These are phyloP conservation scores for Hemisphaericaspora xylanilytica DNA, from an alignment of 1,139 yeast species.

Conservation along the genomic window DNA sequence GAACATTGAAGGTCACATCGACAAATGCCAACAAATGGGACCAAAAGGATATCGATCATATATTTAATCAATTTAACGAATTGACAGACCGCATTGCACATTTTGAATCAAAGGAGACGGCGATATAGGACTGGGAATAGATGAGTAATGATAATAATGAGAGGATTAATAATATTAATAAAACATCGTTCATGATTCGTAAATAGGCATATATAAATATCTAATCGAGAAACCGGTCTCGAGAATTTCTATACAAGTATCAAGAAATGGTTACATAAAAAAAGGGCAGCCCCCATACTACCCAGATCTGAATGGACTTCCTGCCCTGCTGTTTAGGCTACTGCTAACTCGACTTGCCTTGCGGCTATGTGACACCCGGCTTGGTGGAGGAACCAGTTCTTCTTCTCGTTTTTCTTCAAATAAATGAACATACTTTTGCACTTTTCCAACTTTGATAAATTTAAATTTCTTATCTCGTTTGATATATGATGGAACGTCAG, in stretches of 20 bases:
- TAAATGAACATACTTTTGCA: slow-evolving; percentile 45
- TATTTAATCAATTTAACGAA: slow-evolving; percentile 39
- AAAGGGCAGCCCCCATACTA: too few relatives aligned
- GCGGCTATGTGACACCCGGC: slow-evolving; percentile 5
- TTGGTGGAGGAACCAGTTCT: slow-evolving; percentile 4
- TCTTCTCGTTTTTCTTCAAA: slow-evolving; percentile 36
- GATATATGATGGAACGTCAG: slow-evolving; percentile 38
- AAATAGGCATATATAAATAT: neutral
- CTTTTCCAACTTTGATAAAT: slow-evolving; percentile 49
- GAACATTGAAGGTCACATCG: slow-evolving; percentile 42
- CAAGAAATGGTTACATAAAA: too few relatives aligned
- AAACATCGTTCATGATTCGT: neutral
- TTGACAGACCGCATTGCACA: slow-evolving; percentile 40
- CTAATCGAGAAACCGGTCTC: neutral
- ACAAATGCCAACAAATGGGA: slow-evolving; percentile 17
- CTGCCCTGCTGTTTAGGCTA: neutral
- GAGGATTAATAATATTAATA: too few relatives aligned
- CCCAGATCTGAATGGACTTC: neutral
- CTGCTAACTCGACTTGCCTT: slow-evolving; percentile 5
- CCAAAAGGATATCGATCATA: slow-evolving; percentile 24
- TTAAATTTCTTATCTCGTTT: slow-evolving; percentile 46
- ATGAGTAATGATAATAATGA: too few relatives aligned
- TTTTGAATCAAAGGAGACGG: slow-evolving; percentile 15
- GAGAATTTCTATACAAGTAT: neutral
- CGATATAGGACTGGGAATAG: neutral